These are phyloP conservation scores for Ganoderma leucocontextum DNA, from an alignment of 1,284 basidiomycete genomes.

Conservation along the genomic window DNA sequence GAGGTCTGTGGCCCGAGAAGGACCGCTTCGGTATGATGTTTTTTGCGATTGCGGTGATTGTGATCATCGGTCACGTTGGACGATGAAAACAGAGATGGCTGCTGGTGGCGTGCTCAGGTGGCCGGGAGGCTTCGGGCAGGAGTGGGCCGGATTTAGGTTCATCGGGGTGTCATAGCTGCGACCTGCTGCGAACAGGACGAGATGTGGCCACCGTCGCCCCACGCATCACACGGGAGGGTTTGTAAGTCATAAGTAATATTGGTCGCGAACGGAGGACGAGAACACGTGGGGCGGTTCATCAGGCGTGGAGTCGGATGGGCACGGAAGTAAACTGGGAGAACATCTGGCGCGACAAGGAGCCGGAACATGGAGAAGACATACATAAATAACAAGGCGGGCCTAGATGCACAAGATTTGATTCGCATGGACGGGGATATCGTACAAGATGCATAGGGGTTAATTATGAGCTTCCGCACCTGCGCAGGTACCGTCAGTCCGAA, in stretches of 20 bases:
- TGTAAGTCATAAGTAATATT: not conserved
- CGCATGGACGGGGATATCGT: not conserved
- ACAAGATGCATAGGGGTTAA: not conserved
- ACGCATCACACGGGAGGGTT: not conserved
- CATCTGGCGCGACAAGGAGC: not conserved
- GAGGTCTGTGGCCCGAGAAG: not conserved
- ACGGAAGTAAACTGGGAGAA: not conserved
- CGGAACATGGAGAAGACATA: not conserved
- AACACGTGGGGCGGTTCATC: not conserved
- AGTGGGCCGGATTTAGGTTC: not conserved
- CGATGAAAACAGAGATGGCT: not conserved
- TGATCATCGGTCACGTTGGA: constrained; percentile 1
- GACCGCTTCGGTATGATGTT: not conserved
- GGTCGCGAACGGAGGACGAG: not conserved
- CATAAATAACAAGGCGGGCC: constrained; percentile 1
- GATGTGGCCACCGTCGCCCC: not conserved
- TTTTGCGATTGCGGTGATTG: constrained; percentile 1
- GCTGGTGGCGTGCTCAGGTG: not conserved
- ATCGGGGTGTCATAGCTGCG: not conserved
- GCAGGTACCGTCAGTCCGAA: not conserved
- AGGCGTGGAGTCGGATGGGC: not conserved
- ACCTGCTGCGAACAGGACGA: not conserved
- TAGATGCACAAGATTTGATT: not conserved
- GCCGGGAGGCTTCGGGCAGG: constrained; percentile 1
- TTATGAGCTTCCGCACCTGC: constrained; percentile 1